Base-by-base conservation (phyloP, 202 grass and related monocot genomes). In the Cymbopogon flexuosus region DNA sequence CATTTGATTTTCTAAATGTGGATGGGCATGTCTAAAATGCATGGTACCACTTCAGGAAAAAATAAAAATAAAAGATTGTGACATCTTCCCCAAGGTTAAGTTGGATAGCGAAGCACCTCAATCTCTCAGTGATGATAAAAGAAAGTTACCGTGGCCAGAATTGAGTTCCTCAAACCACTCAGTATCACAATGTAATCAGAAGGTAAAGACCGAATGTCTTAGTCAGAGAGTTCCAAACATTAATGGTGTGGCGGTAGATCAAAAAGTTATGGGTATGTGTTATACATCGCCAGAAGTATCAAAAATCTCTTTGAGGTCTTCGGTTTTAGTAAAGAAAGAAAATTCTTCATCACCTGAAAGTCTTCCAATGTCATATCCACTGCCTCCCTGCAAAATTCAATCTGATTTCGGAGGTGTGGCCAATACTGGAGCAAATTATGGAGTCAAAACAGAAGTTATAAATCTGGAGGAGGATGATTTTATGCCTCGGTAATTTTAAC, bases 1-100 rank as follows among this genome's bases (percentile, higher is more conserved):
- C 59, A 56, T 72, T 36, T 88, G 46, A 42, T 68, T 36, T 75
- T 77, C 10, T 68, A 15, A 83, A 33, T 87, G 57, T 31, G 31
- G 52, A 79, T 56, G 57, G 22, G 15, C 19, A 58, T 13, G 18
- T 62, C 12, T 76, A 43, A 78, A 68, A 68, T 72, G 64, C n/a
- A 70, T 83, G 35, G 3, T 10, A 62, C 72, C 73, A 19, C 59
- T 87, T 46, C 88, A 97, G 95, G 89, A 68, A 72, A 79, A 76
- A 49, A 82, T 76, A 69, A 86, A 82, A 70, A 63, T 52, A 43
- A 85, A 84, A 88, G 70, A 21, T 65, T 72, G 29, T 58, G 82
- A 74, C 27, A 57, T 84, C 67, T 73, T 45, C 24, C 68, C 57
- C 42, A 82, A 91, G 47, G 51, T 70, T 68, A 81, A 37, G 39